Base-by-base conservation (phyloP, 2,329 filamentous ascomycete species). In the Diplodia mutila region DNA sequence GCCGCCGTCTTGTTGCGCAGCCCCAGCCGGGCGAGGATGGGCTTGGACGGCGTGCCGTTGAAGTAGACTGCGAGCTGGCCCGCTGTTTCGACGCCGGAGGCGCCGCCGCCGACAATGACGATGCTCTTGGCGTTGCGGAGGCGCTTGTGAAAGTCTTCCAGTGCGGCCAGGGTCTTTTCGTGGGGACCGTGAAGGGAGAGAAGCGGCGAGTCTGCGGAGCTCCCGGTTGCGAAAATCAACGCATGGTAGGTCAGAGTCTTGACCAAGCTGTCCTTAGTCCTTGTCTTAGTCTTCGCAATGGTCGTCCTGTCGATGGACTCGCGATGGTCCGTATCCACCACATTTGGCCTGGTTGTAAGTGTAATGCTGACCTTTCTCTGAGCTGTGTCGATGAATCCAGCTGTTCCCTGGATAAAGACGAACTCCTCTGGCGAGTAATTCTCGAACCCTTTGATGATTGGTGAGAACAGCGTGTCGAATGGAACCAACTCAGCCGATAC, bases 141-240 rank as follows among this genome's bases (percentile, higher is more conserved):
- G 46, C 69, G 39, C 23, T 65, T 70, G 68, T 79, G 76, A 67
- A 76, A 74, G n/a, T 49, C 59, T 52, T 71, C 69, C 18, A 79
- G 69, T 8, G 75, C 76, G 23, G 69, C 70, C 16, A 75, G 70
- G 69, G 71, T 75, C 51, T 72, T 70, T 66, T 71, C 72, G 68
- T 73, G 78, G 46, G 70, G 69, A 4, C 73, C 72, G 39, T 79
- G 76, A 9, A 80, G 72, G 6, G 75, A 75, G 21, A 80, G 71
- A 1, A 80, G 71, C 4, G 77, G 74, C 18, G 75, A 79, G 27
- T 74, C 70, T 6, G 77, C 74, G 23, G 73, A 74, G n/a, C 75
- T 75, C 14, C 78, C 78, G 2, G 78, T 81, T 4, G 76, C 75
- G 46, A 80, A 70, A 57, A 80, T 72, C 1, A 81, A 72, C 29